Conservation (phyloP, 139 green algal species). For the Ettlia oleoabundans region DNA sequence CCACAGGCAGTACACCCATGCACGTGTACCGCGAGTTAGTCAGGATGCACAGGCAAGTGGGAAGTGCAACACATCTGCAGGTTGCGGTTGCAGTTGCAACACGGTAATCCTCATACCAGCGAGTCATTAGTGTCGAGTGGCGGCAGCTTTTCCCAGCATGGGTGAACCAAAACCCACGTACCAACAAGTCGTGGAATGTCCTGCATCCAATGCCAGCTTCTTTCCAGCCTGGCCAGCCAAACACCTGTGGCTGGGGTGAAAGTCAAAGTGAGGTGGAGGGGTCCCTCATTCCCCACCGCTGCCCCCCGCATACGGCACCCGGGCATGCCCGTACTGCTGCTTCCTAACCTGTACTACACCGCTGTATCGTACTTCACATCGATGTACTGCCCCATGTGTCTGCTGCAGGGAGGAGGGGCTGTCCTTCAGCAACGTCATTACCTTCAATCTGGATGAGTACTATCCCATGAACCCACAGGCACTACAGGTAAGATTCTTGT, state of each 20-base stretch:
- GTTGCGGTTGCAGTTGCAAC: neutral
- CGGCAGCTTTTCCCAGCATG: too few species aligned
- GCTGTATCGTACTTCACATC: neutral
- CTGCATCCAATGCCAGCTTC: too few species aligned
- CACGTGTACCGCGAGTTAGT: slow-evolving; percentile 41
- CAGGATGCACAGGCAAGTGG: slow-evolving; percentile 24
- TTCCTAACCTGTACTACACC: neutral
- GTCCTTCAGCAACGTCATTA: slow-evolving; percentile 35
- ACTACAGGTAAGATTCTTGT: slow-evolving; percentile 35
- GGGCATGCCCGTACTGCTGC: too few species aligned
- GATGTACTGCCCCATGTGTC: neutral
- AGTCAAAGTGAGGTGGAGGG: too few species aligned
- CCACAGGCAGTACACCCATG: slow-evolving; percentile 41
- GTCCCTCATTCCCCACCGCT: too few species aligned
- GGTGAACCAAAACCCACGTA: too few species aligned
- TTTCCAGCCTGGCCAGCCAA: too few species aligned
- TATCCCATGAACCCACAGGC: neutral
- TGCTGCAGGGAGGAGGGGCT: slow-evolving; percentile 33
- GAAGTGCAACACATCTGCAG: neutral
- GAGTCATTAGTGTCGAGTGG: too few species aligned
- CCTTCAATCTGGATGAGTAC: slow-evolving; percentile 52
- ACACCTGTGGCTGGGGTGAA: too few species aligned
- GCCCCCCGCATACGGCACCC: too few species aligned
- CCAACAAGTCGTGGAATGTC: too few species aligned
- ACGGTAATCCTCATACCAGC: neutral